Evolutionary conservation across 108 stramenopile species (phyloP).

Genomic region (Cylindrotheca closterium): DNA sequence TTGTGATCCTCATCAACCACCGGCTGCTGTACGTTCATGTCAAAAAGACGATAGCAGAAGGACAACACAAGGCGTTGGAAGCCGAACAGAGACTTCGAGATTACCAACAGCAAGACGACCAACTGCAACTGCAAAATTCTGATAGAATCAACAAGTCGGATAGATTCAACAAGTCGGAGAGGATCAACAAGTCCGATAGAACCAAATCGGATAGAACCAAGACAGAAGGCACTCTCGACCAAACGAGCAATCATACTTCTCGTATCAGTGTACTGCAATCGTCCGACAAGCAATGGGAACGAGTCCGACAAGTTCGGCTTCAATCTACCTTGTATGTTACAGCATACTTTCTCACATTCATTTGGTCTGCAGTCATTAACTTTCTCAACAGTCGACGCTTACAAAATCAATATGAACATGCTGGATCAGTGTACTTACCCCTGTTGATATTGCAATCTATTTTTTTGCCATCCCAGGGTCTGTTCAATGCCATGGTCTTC

Average conservation of each 20-base stretch:
- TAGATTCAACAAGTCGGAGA: no score
- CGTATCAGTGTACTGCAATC: neutral
- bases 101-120: no score
- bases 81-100: neutral
- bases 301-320: constrained; percentile 6
- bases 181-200: no score
- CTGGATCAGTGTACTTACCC: neutral
- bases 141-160: no score
- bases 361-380: neutral
- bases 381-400: neutral
- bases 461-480: neutral
- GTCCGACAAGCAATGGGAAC: constrained; percentile 5
- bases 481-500: constrained; percentile 1
- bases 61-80: neutral
- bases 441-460: constrained; percentile 4
- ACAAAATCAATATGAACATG: neutral
- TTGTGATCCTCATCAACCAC: constrained; percentile 5
- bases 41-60: neutral
- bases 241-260: no score
- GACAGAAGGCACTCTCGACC: no score
- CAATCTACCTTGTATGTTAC: constrained; percentile 15
- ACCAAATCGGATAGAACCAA: no score
- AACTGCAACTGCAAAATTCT: no score
- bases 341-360: constrained; percentile 4
- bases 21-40: neutral